Evolutionary conservation across 352 stramenopile species (phyloP), one percentile per base, ranked within the genome.

Genomic region (Globisporangium lucens): DNA sequence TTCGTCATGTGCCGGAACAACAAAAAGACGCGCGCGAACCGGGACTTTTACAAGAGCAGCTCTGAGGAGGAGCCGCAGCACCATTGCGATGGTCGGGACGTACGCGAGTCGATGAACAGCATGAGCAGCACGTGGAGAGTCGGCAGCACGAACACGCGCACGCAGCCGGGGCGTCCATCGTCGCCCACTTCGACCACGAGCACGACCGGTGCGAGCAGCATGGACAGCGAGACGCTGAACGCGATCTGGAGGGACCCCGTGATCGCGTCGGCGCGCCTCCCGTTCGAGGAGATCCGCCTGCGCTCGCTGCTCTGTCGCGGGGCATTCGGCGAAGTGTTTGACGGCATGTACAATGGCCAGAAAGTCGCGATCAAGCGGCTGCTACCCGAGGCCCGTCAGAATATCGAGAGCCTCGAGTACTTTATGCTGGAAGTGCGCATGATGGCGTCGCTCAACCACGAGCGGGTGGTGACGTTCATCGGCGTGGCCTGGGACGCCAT

Each of bases 361-460:
- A 59, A 61, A 2, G 79, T 89, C 12, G 81, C 81, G 1, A 79
- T 89, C 61, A 89, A 89, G 72, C 63, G 72, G 7, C 57, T 89
- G 24, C 24, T 82, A 38, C 72, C 76, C 0, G 81, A 89, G 33
- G 66, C 69, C 1, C 73, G 79, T 3, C 67, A 75, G 29, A 67
- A 82, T 47, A 55, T 88, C 68, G 64, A 71, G 46, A 71, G 73
- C 22, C 75, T 89, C 47, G 75, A 88, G 60, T 72, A 78, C 29
- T 87, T 89, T 38, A 51, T 89, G 63, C 71, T 68, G 3, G 83
- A 91, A 60, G 72, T 87, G 2, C 76, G 78, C 55, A 65, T 89
- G 57, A 64, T 82, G 43, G 41, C 73, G 24, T 74, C 36, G 61
- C 75, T 92, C 43, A 72, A 70, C 3, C 77, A 90, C 49, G 65